Percentiles rank a stretch among this genome's conserved stretches.
Conservation (phyloP, 2,329 filamentous ascomycete species). For the Lecanicillium sp. region DNA sequence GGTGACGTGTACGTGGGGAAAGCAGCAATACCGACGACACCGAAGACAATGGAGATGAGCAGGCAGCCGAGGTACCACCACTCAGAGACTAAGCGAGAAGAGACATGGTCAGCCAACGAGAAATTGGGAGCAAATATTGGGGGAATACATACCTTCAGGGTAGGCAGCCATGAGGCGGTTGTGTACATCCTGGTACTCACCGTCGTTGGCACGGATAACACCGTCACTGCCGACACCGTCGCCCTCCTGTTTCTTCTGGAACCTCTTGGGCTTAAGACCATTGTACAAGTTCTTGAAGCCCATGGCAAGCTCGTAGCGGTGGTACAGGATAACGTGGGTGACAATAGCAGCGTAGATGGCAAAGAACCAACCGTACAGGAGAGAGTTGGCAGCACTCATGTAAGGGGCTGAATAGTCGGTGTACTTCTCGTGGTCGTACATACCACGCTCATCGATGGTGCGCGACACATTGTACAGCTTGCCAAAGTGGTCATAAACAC, state of each 20-base stretch:
- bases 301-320: slow-evolving; percentile 20
- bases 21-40: slow-evolving; percentile 28
- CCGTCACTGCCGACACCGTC: slow-evolving; percentile 5
- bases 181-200: slow-evolving; percentile 23
- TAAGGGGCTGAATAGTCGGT: slow-evolving; percentile 31
- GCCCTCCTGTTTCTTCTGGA: slow-evolving; percentile 5
- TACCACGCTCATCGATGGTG: slow-evolving; percentile 40
- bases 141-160: slow-evolving; percentile 14
- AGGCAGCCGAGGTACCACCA: slow-evolving; percentile 33
- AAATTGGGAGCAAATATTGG: too few species aligned
- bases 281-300: slow-evolving; percentile 19
- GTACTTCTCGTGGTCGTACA: slow-evolving; percentile 44
- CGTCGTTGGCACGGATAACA: slow-evolving; percentile 23
- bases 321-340: slow-evolving; percentile 22
- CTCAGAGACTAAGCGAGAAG: slow-evolving; percentile 20
- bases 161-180: slow-evolving; percentile 25
- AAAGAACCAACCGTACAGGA: slow-evolving; percentile 24
- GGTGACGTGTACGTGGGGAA: slow-evolving; percentile 34
- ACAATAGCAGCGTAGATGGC: slow-evolving; percentile 20
- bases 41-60: slow-evolving; percentile 25
- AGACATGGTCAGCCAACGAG: too few species aligned
- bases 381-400: slow-evolving; percentile 15
- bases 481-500: slow-evolving; percentile 50
- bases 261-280: slow-evolving; percentile 15
- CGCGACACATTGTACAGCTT: slow-evolving; percentile 40